Evolutionary conservation across 805 yeast species (phyloP).

Genomic region (Middelhovenomyces tepae): DNA sequence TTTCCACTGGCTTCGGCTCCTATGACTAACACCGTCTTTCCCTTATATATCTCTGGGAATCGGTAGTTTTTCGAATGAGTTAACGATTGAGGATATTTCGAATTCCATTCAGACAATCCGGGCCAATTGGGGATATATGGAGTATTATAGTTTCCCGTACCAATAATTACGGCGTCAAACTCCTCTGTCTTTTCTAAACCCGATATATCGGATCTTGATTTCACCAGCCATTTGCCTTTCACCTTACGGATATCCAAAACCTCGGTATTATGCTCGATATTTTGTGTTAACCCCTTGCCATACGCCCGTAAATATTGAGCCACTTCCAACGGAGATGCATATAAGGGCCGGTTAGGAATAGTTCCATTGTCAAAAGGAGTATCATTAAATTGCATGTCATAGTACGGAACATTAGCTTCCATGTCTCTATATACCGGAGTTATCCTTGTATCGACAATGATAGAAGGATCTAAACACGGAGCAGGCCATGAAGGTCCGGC

Average conservation of each 20-base stretch:
- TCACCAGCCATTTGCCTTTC: constrained; percentile 33
- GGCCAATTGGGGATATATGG: constrained; percentile 50
- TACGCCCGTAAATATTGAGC: constrained; percentile 52
- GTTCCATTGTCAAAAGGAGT: constrained; percentile 33
- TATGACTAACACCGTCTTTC: constrained; percentile 47
- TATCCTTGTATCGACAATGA: constrained; percentile 33
- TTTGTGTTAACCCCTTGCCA: constrained; percentile 33
- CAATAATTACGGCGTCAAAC: constrained; percentile 55
- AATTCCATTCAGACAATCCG: constrained; percentile 44
- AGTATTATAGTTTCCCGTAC: constrained; percentile 55
- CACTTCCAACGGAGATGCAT: constrained; percentile 56
- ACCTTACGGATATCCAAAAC: constrained; percentile 36
- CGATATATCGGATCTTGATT: neutral
- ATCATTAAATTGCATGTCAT: constrained; percentile 57
- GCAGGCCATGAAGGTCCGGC: constrained; percentile 15
- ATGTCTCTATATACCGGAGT: constrained; percentile 55
- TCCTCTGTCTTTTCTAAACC: constrained; percentile 9
- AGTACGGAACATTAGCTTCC: constrained; percentile 61
- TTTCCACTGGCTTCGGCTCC: constrained; percentile 75
- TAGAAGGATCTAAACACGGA: constrained; percentile 26
- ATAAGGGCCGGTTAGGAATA: constrained; percentile 37
- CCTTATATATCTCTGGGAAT: constrained; percentile 35
- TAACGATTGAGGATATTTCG: constrained; percentile 37
- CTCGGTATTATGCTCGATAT: constrained; percentile 39
- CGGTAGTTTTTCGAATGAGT: constrained; percentile 53